Evolutionary conservation across 1,139 yeast species (phyloP), one percentile per base, ranked within the genome.

Genomic region (Arxiozyma heterogenica): DNA sequence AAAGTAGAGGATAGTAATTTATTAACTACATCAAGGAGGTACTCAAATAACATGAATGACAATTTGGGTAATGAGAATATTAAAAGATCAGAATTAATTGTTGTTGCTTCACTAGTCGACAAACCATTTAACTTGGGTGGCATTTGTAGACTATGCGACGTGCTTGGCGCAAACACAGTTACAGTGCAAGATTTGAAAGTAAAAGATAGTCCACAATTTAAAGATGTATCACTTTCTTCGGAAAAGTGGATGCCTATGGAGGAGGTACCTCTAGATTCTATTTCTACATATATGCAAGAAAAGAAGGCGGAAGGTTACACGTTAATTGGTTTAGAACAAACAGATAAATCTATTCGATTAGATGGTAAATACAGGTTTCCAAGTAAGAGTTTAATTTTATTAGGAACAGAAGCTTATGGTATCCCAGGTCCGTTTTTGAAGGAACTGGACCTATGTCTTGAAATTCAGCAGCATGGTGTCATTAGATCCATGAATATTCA

Each of bases 401-500:
- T 91, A 54, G 97, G 98, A 8, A 86, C 80, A 61, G 98, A 91
- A 66, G 82, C 86, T 58, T 95, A 88, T 66, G 98, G 98, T 56
- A 83, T 91, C 55, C 96, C 96, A 0, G 96, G 96, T 4, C 85
- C 85, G 49, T 72, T 90, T 44, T 73, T 91, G 51, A 86, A 89
- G 0, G 95, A 87, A 65, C 73, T 91, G 42, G 97, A 91, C 66
- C 74, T 84, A 63, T 90, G 97, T 68, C 83, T 91, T 34, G 96
- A 90, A 65, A 91, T 91, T 63, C 87, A 89, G 65, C 98, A 91
- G 66, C 86, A 83, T 41, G 98, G 98, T 15, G 91, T 90, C 22
- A 82, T 91, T 49, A 77, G 98, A 61, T 88, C 96, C 2, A 90
- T 91, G 98, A 91, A 91, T 66, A 90, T 91, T 58, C 98, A 91